These are phyloP conservation scores for Tieghemiomyces parasiticus DNA, from an alignment of 192 early-diverging fungal species.

Conservation along the genomic window DNA sequence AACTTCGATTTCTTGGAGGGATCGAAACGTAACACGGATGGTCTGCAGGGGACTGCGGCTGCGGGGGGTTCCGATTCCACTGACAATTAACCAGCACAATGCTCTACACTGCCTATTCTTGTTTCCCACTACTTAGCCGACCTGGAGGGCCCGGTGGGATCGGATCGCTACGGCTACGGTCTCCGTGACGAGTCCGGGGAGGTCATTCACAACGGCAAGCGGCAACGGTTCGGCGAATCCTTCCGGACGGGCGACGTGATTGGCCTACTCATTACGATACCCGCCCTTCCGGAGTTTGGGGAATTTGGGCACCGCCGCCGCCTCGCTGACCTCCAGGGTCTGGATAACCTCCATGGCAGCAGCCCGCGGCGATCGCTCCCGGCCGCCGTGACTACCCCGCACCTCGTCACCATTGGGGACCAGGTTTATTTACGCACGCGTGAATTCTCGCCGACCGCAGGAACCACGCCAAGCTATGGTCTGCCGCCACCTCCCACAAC, in stretches of 20 bases:
- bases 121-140: no score
- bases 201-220: neutral
- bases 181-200: slow-evolving; percentile 47
- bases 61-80: neutral
- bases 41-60: no score
- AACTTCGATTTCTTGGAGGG: slow-evolving; percentile 13
- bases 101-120: no score
- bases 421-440: neutral
- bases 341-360: no score
- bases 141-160: slow-evolving; percentile 45
- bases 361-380: neutral
- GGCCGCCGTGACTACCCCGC: neutral
- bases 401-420: neutral
- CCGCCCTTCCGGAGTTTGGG: slow-evolving; percentile 5
- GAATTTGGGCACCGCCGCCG: neutral
- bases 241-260: slow-evolving; percentile 48
- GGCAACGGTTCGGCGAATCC: slow-evolving; percentile 31
- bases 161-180: slow-evolving; percentile 49
- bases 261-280: slow-evolving; percentile 39
- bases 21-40: no score
- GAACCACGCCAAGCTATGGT: neutral
- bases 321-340: neutral
- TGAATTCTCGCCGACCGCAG: neutral
- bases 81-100: slow-evolving; percentile 2
- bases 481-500: no score